Evolutionary conservation across 768 basidiomycete species (phyloP), one percentile per base, ranked within the genome.

Genomic region (Pulveroboletus frians): DNA sequence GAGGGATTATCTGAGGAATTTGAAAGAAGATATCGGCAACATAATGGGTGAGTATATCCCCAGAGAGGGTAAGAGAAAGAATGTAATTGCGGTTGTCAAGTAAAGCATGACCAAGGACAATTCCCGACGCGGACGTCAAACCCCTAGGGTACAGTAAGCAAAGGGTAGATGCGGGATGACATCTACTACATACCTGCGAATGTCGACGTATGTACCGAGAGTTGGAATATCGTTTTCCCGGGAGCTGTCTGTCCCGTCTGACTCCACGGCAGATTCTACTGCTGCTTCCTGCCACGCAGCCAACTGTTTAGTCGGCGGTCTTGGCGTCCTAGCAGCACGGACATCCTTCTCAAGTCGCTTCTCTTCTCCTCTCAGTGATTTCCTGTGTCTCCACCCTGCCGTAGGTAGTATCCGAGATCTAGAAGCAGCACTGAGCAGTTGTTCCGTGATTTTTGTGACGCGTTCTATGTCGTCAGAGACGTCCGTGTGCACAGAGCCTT

Each of bases 21-120:
- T 72, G 57, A 61, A 83, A 86, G 58, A 74, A 71, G 56, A 85
- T 69, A 50, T 89, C 84, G n/a, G 70, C 57, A 10, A 69, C 69
- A 15, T 68, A 56, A 50, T 79, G 77, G 3, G 60, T 50, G 72
- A 78, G 76, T 2, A 81, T 43, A 47, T 84, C 80, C 5, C 87
- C 87, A 3, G 56, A 51, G 41, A 65, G 56, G 18, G 66, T 64
- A 7, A 72, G 55, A 5, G 71, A 57, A 29, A 70, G 56, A 20
- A 56, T 46, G 27, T 57, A 58, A 29, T 53, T 62, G 46, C 61
- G 65, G 18, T 64, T 65, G 14, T 68, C 58, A n/a, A 69, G 41
- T 46, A 68, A 51, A 9, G 66, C 63, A 29, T 65, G 57, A 6
- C 66, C 63, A 3, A 67, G 56, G 13, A 67, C 57, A 20, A 67